Evolutionary conservation across 495 filamentous ascomycete species (phyloP).

Genomic region (Hypoxylon rickii): DNA sequence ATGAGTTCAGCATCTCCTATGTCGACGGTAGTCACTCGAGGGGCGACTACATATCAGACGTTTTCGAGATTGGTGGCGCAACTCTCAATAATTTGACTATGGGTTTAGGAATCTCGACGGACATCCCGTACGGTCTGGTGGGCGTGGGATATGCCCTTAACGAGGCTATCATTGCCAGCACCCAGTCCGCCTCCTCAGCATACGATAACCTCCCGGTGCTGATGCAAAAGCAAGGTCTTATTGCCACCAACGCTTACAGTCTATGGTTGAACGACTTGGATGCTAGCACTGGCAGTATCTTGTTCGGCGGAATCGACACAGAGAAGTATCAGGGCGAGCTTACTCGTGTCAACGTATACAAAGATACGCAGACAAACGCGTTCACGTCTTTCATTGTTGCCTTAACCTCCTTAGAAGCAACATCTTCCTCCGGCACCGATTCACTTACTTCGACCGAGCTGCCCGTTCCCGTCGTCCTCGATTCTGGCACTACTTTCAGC

Average conservation of each 20-base stretch:
- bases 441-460: slow-evolving; percentile 56
- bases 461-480: slow-evolving; percentile 73
- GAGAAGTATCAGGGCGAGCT: slow-evolving; percentile 79
- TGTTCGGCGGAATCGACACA: slow-evolving; percentile 93
- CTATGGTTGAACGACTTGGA: slow-evolving; percentile 84
- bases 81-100: slow-evolving; percentile 76
- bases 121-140: slow-evolving; percentile 76
- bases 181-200: slow-evolving; percentile 37
- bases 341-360: slow-evolving; percentile 64
- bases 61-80: slow-evolving; percentile 69
- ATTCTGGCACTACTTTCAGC: slow-evolving; percentile 86
- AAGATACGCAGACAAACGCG: slow-evolving; percentile 51
- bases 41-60: slow-evolving; percentile 85
- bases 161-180: slow-evolving; percentile 69
- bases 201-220: slow-evolving; percentile 81
- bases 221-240: slow-evolving; percentile 74
- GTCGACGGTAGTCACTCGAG: slow-evolving; percentile 75
- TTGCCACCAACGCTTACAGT: slow-evolving; percentile 84
- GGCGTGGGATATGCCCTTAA: slow-evolving; percentile 84
- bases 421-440: slow-evolving; percentile 53
- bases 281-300: slow-evolving; percentile 49
- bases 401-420: slow-evolving; percentile 61
- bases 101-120: slow-evolving; percentile 75
- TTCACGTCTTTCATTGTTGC: slow-evolving; percentile 72
- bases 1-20: slow-evolving; percentile 86